Evolutionary conservation across 2,329 filamentous ascomycete species (phyloP).

Genomic region (Decorospora gaudefroyi): DNA sequence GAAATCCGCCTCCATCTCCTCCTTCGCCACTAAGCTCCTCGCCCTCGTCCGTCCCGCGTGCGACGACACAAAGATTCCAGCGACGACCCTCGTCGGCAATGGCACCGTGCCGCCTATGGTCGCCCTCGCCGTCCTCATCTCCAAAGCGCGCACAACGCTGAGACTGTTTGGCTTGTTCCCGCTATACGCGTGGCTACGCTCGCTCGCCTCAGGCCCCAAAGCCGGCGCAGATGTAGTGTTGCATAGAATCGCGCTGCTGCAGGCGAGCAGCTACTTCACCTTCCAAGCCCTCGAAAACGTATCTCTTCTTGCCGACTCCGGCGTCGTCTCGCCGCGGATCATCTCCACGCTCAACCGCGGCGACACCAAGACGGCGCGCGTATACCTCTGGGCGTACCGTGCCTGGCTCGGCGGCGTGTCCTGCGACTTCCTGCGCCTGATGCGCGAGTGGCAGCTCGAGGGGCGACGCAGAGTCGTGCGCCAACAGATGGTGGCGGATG

Average conservation of each 20-base stretch:
- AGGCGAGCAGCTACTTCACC: slow-evolving; percentile 50
- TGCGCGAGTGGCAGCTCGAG: slow-evolving; percentile 51
- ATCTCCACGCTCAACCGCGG: slow-evolving; percentile 48
- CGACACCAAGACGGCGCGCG: slow-evolving; percentile 38
- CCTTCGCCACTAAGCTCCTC: slow-evolving; percentile 38
- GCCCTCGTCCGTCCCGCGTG: slow-evolving; percentile 41
- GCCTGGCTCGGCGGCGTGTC: slow-evolving; percentile 51
- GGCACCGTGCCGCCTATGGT: slow-evolving; percentile 40
- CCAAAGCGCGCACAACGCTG: slow-evolving; percentile 51
- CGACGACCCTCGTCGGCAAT: slow-evolving; percentile 33
- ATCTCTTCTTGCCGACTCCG: slow-evolving; percentile 50
- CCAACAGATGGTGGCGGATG: slow-evolving; percentile 36
- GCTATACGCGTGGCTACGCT: slow-evolving; percentile 52
- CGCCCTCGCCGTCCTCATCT: slow-evolving; percentile 48
- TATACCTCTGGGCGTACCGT: slow-evolving; percentile 51
- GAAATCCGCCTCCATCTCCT: slow-evolving; percentile 42
- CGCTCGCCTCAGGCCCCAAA: slow-evolving; percentile 49
- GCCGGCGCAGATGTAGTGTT: slow-evolving; percentile 49
- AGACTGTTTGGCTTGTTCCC: slow-evolving; percentile 52
- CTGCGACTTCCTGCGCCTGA: slow-evolving; percentile 52
- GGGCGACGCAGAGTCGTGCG: slow-evolving; percentile 38
- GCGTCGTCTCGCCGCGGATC: slow-evolving; percentile 44
- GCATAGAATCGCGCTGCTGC: slow-evolving; percentile 49
- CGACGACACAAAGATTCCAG: slow-evolving; percentile 29
- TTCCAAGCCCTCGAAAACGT: slow-evolving; percentile 54